Base-by-base conservation (phyloP, 2,329 filamentous ascomycete species). In the Lasiodiplodia theobromae region DNA sequence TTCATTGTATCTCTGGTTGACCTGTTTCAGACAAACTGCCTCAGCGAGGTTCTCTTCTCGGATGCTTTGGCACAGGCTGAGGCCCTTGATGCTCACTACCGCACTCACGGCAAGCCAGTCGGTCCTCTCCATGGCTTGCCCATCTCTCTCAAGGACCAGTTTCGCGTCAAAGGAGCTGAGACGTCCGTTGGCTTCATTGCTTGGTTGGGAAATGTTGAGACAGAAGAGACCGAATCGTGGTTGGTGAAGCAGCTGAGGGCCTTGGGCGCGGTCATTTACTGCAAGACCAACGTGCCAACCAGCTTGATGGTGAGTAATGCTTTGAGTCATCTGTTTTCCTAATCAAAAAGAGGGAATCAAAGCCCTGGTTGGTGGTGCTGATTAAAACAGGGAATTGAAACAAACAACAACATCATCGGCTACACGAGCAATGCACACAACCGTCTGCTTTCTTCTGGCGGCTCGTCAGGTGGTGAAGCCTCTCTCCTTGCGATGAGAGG, bases 141-240 rank as follows among this genome's bases (percentile, higher is more conserved):
- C 38, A 79, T 85, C 70, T 82, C 79, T 40, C 70, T 85, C 34
- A 85, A 85, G 69, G 83, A 85, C 69, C 83, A 84, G 66, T 85
- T 85, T 72, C 81, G 84, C 64, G 79, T 85, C 69, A 75, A 79
- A 68, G 82, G 79, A 25, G 80, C 82, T 23, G 82, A 84, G 67
- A 84, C 81, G 47, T 78, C 77, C 0, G 79, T 90, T 82, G 88
- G 88, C 10, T 91, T 90, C 72, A 82, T 89, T 28, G 86, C 88
- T n/a, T 89, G 88, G 84, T 86, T 90, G 23, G 86, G 85, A 4
- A 86, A 86, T 0, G 86, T 89, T 70, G 78, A 90, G 76, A 88
- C 86, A 58, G 79, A 83, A 53, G 83, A 84, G 70, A 82, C 80
- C 2, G 83, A 91, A 77, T 88, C 86, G 58, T 84, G 89, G 71